Percentiles rank a stretch among this genome's conserved stretches.
Evolutionary conservation across 163 green algal genomes (phyloP).

Genomic region (Prototheca wickerhamii): DNA sequence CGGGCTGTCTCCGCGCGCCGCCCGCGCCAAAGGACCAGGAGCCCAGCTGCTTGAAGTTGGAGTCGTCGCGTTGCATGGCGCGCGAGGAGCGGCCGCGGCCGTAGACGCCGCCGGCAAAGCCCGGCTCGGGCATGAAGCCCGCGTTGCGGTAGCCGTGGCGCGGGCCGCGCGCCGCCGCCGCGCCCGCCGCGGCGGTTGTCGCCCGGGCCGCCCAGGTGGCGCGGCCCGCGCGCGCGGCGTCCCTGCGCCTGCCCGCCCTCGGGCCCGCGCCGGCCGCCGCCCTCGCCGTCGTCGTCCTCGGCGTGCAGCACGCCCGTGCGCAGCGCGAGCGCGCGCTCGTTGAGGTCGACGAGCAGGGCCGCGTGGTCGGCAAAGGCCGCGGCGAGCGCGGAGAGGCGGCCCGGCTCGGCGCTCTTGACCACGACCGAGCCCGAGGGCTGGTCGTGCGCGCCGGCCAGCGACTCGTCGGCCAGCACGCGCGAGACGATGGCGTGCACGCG

Average conservation of each 20-base stretch:
- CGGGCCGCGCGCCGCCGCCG: constrained; percentile 6
- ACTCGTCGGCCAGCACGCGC: constrained; percentile 88
- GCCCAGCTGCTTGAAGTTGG: constrained; percentile 21
- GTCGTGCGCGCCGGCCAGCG: constrained; percentile 84
- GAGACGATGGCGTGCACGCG: constrained; percentile 72
- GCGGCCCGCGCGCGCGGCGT: not conserved
- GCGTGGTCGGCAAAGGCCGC: constrained; percentile 67
- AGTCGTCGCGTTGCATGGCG: constrained; percentile 20
- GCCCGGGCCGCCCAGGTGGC: not conserved
- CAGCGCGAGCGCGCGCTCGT: constrained; percentile 81
- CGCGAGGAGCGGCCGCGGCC: constrained; percentile 15
- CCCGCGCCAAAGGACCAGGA: not conserved
- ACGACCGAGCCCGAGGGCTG: constrained; percentile 88
- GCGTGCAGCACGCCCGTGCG: constrained; percentile 65
- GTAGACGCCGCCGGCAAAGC: constrained; percentile 29
- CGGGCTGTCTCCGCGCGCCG: not conserved
- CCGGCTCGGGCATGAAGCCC: constrained; percentile 26
- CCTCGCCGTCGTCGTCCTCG: constrained; percentile 55
- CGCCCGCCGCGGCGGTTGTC: constrained; percentile 5
- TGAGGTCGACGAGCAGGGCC: constrained; percentile 79
- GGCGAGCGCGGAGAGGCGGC: constrained; percentile 67
- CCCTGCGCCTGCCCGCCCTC: constrained; percentile 3
- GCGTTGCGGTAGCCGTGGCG: constrained; percentile 6
- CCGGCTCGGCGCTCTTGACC: constrained; percentile 77
- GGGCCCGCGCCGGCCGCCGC: constrained; percentile 10